These are phyloP conservation scores for Colletotrichum abscissum DNA, from an alignment of 2,329 filamentous ascomycete genomes.

Conservation along the genomic window DNA sequence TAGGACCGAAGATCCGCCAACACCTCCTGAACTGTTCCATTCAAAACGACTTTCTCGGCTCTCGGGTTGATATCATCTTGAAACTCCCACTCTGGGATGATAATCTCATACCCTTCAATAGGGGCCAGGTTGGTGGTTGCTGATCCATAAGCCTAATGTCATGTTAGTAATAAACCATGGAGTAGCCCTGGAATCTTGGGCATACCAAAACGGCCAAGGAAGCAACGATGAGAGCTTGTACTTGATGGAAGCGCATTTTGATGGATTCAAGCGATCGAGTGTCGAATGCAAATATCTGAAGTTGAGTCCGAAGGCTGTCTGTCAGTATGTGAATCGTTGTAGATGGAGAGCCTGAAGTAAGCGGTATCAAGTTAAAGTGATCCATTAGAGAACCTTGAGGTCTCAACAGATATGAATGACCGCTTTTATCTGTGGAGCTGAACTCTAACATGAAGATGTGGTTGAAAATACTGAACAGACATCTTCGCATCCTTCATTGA, in stretches of 20 bases:
- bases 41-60: not conserved
- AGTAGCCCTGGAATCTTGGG: not conserved
- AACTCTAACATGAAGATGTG: no score
- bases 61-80: not conserved
- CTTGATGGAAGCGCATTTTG: not conserved
- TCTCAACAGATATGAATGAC: no score
- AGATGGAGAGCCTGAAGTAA: no score
- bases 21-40: not conserved
- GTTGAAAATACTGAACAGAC: no score
- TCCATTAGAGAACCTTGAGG: no score
- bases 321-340: no score
- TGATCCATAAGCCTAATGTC: not conserved
- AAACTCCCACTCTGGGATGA: not conserved
- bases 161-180: not conserved
- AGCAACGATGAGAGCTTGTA: not conserved
- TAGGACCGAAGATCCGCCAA: not conserved
- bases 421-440: no score
- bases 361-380: no score
- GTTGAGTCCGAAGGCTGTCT: not conserved
- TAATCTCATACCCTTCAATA: not conserved
- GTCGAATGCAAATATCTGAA: not conserved
- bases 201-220: not conserved
- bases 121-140: not conserved
- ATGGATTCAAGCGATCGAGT: accelerated
- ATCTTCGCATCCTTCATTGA: no score